Evolutionary conservation across 345 rosid species (phyloP).

Genomic region (Salix exigua): DNA sequence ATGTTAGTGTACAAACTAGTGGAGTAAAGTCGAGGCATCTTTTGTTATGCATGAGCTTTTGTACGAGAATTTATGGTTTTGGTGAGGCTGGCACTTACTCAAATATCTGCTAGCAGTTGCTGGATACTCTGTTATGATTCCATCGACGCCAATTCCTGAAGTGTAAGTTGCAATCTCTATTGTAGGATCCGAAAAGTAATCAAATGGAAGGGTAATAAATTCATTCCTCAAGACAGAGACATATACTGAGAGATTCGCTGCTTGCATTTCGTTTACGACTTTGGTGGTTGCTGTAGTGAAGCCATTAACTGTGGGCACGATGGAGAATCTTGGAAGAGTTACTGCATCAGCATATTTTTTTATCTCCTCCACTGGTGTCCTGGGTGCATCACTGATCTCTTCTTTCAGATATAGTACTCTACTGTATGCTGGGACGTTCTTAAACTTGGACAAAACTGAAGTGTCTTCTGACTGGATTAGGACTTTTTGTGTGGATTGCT

Average conservation of each 20-base stretch:
- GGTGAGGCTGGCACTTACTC: conserved; percentile 38
- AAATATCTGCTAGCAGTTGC: conserved; percentile 68
- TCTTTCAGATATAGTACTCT: conserved; percentile 50
- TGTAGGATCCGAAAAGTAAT: conserved; percentile 67
- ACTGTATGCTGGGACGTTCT: conserved; percentile 39
- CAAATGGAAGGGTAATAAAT: conserved; percentile 51
- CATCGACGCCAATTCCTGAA: conserved; percentile 50
- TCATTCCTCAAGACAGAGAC: conserved; percentile 62
- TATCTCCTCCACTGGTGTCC: conserved; percentile 44
- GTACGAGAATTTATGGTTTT: background rate
- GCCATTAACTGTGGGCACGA: conserved; percentile 37
- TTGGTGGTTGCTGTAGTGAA: conserved; percentile 43
- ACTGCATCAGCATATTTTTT: conserved; percentile 73
- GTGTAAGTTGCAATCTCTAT: conserved; percentile 62
- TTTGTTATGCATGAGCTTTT: background rate
- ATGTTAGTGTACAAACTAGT: background rate
- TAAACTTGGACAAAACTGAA: conserved; percentile 55
- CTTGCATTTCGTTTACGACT: conserved; percentile 53
- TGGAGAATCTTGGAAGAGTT: conserved; percentile 37
- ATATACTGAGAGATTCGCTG: conserved; percentile 59
- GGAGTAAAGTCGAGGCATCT: background rate
- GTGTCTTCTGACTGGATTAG: conserved; percentile 74
- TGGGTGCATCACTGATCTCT: conserved; percentile 52
- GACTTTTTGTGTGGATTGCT: conserved; percentile 66
- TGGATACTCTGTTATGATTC: conserved; percentile 72